phyloP scores from a whole-genome alignment of 2,329 filamentous ascomycete species.

The Pseudocercospora musae region DNA sequence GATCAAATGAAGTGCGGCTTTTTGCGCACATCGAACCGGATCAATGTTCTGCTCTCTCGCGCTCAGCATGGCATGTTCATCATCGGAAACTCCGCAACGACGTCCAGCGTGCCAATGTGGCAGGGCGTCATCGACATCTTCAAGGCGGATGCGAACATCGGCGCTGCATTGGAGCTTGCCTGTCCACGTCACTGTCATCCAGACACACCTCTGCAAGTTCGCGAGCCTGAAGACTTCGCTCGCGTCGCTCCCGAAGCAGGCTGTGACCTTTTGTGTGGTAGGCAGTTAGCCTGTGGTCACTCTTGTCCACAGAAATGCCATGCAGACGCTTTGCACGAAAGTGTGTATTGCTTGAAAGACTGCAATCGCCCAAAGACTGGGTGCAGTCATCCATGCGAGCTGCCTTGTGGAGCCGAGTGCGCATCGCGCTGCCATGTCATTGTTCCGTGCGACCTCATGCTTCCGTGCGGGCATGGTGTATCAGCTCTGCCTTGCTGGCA shows the following conservation, averaged over 20 bases:
- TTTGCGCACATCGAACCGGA: slow-evolving; percentile 62
- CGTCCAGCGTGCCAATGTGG: slow-evolving; percentile 61
- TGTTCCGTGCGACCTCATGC: slow-evolving; percentile 29
- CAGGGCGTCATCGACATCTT: slow-evolving; percentile 55
- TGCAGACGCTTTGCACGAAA: slow-evolving; percentile 42
- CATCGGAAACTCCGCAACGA: slow-evolving; percentile 57
- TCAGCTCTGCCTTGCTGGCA: slow-evolving; percentile 27
- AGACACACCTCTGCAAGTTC: slow-evolving; percentile 50
- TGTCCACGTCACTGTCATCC: slow-evolving; percentile 64
- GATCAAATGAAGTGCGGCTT: slow-evolving; percentile 57
- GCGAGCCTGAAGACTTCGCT: slow-evolving; percentile 56
- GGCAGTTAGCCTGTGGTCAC: slow-evolving; percentile 46
- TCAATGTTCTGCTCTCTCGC: slow-evolving; percentile 67
- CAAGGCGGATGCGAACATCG: slow-evolving; percentile 45
- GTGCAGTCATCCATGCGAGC: slow-evolving; percentile 44
- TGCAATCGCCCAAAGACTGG: slow-evolving; percentile 37
- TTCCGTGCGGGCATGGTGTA: slow-evolving; percentile 32
- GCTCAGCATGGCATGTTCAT: slow-evolving; percentile 70
- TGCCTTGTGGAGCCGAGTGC: slow-evolving; percentile 43
- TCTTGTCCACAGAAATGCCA: slow-evolving; percentile 46
- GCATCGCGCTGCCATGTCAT: slow-evolving; percentile 34
- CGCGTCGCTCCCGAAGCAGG: slow-evolving; percentile 60
- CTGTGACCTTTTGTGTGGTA: slow-evolving; percentile 51
- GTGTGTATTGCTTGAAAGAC: slow-evolving; percentile 41
- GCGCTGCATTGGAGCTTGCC: slow-evolving; percentile 50